Base-by-base conservation (phyloP, 352 stramenopile genomes). In the Pythium myriotylum region DNA sequence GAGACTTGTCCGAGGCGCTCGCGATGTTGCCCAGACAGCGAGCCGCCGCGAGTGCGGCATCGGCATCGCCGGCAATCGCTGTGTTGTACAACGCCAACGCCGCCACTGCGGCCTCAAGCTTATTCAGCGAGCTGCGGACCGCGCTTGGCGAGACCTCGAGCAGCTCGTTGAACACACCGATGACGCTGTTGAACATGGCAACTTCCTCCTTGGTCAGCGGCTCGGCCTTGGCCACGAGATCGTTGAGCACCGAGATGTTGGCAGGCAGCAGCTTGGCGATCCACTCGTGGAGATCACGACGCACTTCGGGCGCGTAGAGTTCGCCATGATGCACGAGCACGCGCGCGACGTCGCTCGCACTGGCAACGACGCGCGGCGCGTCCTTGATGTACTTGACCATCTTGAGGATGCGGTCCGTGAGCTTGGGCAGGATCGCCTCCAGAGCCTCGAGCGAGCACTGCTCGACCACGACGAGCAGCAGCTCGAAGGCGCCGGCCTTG, bases 331-430 rank as follows among this genome's bases (percentile, higher is more conserved):
- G 70, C 54, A 89, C 56, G 12, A 90, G n/a, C 7, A 72, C 68
- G 8, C 70, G 69, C 2, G 75, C 71, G 12, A 88, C 77, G 16
- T 76, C 64, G 53, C 80, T 81, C 2, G 81, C 77, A 10, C 57
- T 58, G 14, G 72, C 63, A 3, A 81, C 59, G 14, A 72, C 66
- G 42, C 62, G 40, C 33, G 67, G 58, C 16, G 62, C 53, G 53
- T 74, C 63, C 20, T 82, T 69, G 27, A 76, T 65, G 67, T 83
- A 77, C 73, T 92, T 92, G 66, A 89, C 48, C 26, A 76, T 70
- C 68, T 88, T 88, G 65, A 86, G 68, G 10, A 91, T 60, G 54
- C 77, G 78, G 27, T 91, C 80, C 26, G 86, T 72, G 56, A 92
- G 70, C 68, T 82, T 84, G 12, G 72, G 59, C 22, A 72, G 67